A percentile compares a stretch with the other conserved stretches of the same genome.
These are phyloP conservation scores for Suillus placidus DNA, from an alignment of 768 basidiomycete genomes.

Conservation along the genomic window DNA sequence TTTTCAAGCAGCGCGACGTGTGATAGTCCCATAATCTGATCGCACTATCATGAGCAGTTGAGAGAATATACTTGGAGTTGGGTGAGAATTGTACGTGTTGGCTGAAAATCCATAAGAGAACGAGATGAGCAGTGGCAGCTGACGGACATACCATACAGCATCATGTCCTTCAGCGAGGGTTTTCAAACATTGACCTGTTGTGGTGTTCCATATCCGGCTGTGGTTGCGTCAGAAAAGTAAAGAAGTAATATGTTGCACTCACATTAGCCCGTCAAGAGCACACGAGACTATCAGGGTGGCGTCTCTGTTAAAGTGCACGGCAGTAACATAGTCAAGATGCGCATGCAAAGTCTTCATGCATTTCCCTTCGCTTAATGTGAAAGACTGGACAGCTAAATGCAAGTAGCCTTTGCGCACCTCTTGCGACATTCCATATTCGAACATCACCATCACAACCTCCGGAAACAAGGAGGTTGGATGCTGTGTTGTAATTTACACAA, in stretches of 20 bases:
- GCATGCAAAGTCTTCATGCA: constrained; percentile 87
- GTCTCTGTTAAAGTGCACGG: constrained; percentile 92
- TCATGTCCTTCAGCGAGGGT: constrained; percentile 90
- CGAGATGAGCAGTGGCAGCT: background rate
- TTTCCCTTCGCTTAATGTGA: constrained; percentile 52
- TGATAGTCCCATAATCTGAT: constrained; percentile 97
- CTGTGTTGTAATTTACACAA: constrained; percentile 88
- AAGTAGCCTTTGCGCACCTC: constrained; percentile 51
- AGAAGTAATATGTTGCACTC: constrained; percentile 31
- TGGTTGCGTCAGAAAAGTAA: background rate
- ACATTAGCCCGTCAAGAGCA: constrained; percentile 94
- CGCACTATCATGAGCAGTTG: constrained; percentile 89
- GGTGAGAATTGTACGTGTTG: constrained; percentile 95
- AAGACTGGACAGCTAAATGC: background rate
- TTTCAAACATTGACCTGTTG: constrained; percentile 92
- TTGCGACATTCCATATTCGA: constrained; percentile 86
- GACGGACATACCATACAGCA: constrained; percentile 66
- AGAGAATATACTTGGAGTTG: constrained; percentile 92
- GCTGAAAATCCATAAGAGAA: constrained; percentile 40
- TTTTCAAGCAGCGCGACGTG: constrained; percentile 86
- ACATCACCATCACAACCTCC: constrained; percentile 94
- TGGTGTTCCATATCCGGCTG: constrained; percentile 95
- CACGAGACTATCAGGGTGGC: constrained; percentile 91
- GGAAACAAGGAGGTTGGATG: constrained; percentile 87
- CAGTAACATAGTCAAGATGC: constrained; percentile 93